Percentiles rank a stretch among this genome's conserved stretches.
These are phyloP conservation scores for Marchantia paleacea DNA, from an alignment of 225 moss, liverwort and hornwort species.

Conservation along the genomic window DNA sequence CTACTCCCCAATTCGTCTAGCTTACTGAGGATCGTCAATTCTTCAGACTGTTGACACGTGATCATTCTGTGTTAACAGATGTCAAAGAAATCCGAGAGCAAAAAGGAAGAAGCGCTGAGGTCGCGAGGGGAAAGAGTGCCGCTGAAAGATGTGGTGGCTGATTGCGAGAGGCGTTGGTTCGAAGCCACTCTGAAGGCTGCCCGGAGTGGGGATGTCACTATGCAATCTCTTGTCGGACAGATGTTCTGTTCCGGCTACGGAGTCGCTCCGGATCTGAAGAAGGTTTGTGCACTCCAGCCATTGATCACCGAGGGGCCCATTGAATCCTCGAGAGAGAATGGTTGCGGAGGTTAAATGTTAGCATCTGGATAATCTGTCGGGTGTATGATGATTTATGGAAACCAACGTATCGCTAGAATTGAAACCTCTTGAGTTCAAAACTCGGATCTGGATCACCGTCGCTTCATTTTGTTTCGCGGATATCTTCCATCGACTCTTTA, in stretches of 20 bases:
- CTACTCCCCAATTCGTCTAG: background rate
- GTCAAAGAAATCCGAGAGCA: constrained; percentile 28
- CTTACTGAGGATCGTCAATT: background rate
- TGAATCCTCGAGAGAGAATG: too few relatives aligned
- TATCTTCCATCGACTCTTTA: background rate
- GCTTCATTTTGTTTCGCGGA: too few relatives aligned
- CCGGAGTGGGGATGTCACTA: constrained; percentile 67
- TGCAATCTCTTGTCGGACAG: constrained; percentile 92
- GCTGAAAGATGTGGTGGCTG: constrained; percentile 82
- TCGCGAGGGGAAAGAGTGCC: constrained; percentile 36
- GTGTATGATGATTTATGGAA: too few relatives aligned
- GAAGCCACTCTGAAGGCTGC: constrained; percentile 84
- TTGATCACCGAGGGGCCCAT: background rate
- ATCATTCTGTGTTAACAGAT: constrained; percentile 17
- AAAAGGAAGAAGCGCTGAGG: constrained; percentile 17
- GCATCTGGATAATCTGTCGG: too few relatives aligned
- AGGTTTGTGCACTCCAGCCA: constrained; percentile 40
- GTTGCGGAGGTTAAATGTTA: too few relatives aligned
- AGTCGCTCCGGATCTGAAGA: constrained; percentile 67
- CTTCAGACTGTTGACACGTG: background rate
- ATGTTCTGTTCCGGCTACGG: constrained; percentile 96
- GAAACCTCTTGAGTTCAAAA: background rate
- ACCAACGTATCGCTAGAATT: background rate
- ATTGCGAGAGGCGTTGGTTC: constrained; percentile 93
- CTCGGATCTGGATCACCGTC: background rate